Base-by-base conservation (phyloP, 805 yeast genomes). In the Wickerhamomyces xylosicus region DNA sequence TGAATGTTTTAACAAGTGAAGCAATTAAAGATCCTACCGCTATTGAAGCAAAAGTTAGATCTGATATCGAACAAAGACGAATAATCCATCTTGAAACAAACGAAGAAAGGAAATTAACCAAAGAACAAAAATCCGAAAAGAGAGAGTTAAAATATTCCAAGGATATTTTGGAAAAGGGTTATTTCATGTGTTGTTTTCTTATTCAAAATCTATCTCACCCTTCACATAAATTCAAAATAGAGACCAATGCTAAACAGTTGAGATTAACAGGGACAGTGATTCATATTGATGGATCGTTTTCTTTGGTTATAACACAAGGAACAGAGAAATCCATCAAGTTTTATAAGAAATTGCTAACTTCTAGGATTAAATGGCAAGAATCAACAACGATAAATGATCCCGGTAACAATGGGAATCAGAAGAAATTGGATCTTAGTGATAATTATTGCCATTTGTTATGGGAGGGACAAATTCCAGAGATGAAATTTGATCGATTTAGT, bases 11-110 rank as follows among this genome's bases (percentile, higher is more conserved):
- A 36, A 85, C 97, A 2, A 77, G 84, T 48, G 94, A 85, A 41
- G 85, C 92, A 6, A 81, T 89, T 36, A 67, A 72, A 42, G 95
- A 92, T 54, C 97, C 98, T 1, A 90, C 97, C 0, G 75, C 75
- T 3, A 79, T 87, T 47, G 98, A 90, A 52, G 65, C 67, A 57
- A 59, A 68, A 37, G 96, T 92, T 0, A 66, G 72, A 34, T 57
- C 63, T 19, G 92, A 89, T 44, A 81, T 86, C 4, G 77, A 70
- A 31, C 71, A 73, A 34, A 65, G 98, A 22, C 63, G 61, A 27
- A 45, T 59, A 13, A 57, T 61, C 31, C 99, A 92, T 59, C 66
- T 72, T 44, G 58, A 57, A 32, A 67, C 56, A 15, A 92, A 92
- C 56, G 67, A 68, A 37, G 73, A 59, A 7, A 65, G 97, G 28